Percentiles rank a stretch among this genome's conserved stretches.
These are phyloP conservation scores for Mayamaea pseudoterrestris DNA, from an alignment of 108 stramenopile species.

Conservation along the genomic window DNA sequence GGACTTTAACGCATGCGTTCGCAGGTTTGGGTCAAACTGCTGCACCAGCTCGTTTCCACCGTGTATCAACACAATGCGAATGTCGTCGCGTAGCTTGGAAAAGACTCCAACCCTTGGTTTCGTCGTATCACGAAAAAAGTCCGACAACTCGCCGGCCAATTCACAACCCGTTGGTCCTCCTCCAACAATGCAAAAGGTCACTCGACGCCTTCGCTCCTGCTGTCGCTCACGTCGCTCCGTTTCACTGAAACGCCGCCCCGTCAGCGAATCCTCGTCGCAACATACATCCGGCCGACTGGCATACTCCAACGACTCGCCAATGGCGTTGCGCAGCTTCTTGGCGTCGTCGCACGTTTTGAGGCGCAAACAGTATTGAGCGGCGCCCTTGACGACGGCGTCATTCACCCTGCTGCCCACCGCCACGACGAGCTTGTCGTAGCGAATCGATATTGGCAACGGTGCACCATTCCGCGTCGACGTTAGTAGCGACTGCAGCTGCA, in stretches of 20 bases:
- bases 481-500: conserved; percentile 33
- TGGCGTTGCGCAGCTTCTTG: conserved; percentile 17
- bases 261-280: background rate
- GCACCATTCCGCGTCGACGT: conserved; percentile 13
- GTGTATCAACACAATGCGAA: conserved; percentile 38
- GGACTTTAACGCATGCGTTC: conserved; percentile 23
- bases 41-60: conserved; percentile 39
- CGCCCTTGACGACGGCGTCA: conserved; percentile 32
- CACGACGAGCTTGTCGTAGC: conserved; percentile 45
- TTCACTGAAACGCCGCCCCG: too few relatives aligned
- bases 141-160: conserved; percentile 50
- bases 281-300: conserved; percentile 36
- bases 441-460: conserved; percentile 11
- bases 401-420: conserved; percentile 34
- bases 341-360: conserved; percentile 49
- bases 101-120: conserved; percentile 25
- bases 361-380: conserved; percentile 7
- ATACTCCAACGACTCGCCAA: conserved; percentile 46
- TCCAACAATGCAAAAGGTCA: conserved; percentile 45
- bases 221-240: background rate
- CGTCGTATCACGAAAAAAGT: conserved; percentile 39
- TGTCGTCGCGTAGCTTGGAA: conserved; percentile 31
- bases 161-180: conserved; percentile 72
- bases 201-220: conserved; percentile 23
- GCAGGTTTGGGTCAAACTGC: conserved; percentile 40